These are phyloP conservation scores for Penicillium fuscoglaucum DNA, from an alignment of 2,329 filamentous ascomycete species.

Conservation along the genomic window DNA sequence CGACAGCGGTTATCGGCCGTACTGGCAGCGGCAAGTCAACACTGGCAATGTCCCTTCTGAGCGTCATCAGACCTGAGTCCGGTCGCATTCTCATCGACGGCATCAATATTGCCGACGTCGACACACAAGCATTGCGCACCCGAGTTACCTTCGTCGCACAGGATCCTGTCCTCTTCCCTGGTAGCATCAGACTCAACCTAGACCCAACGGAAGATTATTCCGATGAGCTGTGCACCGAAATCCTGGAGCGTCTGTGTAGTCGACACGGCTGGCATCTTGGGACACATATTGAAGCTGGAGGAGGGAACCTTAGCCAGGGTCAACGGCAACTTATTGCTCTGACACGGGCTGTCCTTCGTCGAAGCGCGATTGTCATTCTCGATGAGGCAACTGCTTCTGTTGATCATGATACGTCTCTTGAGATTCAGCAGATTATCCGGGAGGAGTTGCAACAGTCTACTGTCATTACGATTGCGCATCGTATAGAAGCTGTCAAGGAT, in stretches of 20 bases:
- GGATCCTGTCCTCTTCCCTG: slow-evolving; percentile 66
- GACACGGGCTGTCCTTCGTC: slow-evolving; percentile 60
- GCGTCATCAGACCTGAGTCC: slow-evolving; percentile 53
- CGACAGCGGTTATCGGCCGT: slow-evolving; percentile 76
- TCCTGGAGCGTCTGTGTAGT: slow-evolving; percentile 56
- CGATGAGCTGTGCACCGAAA: slow-evolving; percentile 55
- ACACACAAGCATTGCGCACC: slow-evolving; percentile 59
- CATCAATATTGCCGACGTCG: slow-evolving; percentile 60
- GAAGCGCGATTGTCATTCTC: slow-evolving; percentile 63
- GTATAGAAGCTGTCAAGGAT: slow-evolving; percentile 61
- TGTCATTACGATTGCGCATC: slow-evolving; percentile 66
- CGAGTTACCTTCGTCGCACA: slow-evolving; percentile 68
- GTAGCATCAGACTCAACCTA: slow-evolving; percentile 61
- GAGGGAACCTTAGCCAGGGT: slow-evolving; percentile 63
- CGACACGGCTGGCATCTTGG: slow-evolving; percentile 58
- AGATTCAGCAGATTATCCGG: slow-evolving; percentile 40
- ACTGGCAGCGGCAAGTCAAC: slow-evolving; percentile 83
- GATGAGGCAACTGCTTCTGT: slow-evolving; percentile 68
- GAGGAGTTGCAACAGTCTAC: slow-evolving; percentile 48
- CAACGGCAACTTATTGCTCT: slow-evolving; percentile 66
- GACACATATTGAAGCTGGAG: slow-evolving; percentile 60
- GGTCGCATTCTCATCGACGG: slow-evolving; percentile 62
- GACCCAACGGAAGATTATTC: slow-evolving; percentile 61
- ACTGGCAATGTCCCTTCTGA: slow-evolving; percentile 62
- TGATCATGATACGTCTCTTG: slow-evolving; percentile 60